These are phyloP conservation scores for Meyerozyma elateridarum DNA, from an alignment of 1,139 yeast genomes.

Conservation along the genomic window DNA sequence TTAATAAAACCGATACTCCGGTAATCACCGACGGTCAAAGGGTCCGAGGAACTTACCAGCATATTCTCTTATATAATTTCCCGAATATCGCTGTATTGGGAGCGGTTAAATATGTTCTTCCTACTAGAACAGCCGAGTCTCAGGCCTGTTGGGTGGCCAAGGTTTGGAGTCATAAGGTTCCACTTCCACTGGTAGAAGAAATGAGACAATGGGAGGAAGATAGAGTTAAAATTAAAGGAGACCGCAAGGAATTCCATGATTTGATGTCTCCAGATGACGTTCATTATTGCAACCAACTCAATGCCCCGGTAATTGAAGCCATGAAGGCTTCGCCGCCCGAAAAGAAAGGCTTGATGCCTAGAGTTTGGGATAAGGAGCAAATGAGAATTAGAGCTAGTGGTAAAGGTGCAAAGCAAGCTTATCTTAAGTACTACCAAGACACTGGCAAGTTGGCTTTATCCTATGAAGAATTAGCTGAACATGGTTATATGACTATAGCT, in stretches of 20 bases:
- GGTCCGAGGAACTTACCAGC: conserved; percentile 50
- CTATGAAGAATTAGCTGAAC: conserved; percentile 30
- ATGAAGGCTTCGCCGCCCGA: conserved; percentile 16
- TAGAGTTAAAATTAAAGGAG: conserved; percentile 30
- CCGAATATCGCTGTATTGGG: conserved; percentile 55
- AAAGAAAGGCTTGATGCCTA: conserved; percentile 29
- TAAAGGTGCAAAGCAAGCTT: conserved; percentile 33
- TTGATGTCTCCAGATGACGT: conserved; percentile 47
- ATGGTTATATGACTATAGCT: too few species aligned
- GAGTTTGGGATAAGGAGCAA: conserved; percentile 34
- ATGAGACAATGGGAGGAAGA: conserved; percentile 37
- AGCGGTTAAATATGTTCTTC: conserved; percentile 48
- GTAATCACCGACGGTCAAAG: conserved; percentile 40
- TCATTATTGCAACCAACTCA: conserved; percentile 35
- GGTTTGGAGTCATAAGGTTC: conserved; percentile 45
- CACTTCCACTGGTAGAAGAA: conserved; percentile 38
- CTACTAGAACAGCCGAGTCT: conserved; percentile 55
- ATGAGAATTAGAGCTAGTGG: conserved; percentile 28
- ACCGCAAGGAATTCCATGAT: conserved; percentile 39
- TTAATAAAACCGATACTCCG: conserved; percentile 21
- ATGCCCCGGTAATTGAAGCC: conserved; percentile 30
- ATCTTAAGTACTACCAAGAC: conserved; percentile 24
- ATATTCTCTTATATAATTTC: conserved; percentile 46
- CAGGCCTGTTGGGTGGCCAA: conserved; percentile 56
- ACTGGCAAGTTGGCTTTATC: conserved; percentile 26